Conservation (phyloP, 768 basidiomycete species). For the Leccinum rimulosum region DNA sequence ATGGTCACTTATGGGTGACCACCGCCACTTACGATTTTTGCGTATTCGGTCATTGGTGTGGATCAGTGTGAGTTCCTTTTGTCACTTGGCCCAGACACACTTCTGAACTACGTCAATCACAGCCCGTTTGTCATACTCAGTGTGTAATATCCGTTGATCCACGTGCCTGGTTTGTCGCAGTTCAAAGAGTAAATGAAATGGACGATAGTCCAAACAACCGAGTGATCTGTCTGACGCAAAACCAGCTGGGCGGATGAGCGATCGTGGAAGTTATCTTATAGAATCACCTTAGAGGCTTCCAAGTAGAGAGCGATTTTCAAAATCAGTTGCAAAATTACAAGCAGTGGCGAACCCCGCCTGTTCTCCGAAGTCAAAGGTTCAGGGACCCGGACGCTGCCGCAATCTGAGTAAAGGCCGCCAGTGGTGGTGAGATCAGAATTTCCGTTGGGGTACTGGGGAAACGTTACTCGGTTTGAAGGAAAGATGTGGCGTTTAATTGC, state of each 20-base stretch:
- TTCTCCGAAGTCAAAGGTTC: not conserved
- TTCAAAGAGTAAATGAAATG: not conserved
- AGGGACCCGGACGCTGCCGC: constrained; percentile 1
- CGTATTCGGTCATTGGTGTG: constrained; percentile 12
- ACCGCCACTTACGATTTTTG: constrained; percentile 1
- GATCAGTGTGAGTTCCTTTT: constrained; percentile 22
- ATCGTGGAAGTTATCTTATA: not conserved
- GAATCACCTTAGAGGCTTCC: not conserved
- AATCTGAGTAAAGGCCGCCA: not conserved
- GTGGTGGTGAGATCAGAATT: not conserved
- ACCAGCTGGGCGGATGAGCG: not conserved
- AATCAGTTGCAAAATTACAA: not conserved
- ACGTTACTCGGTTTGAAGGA: constrained; percentile 10
- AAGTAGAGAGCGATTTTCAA: not conserved
- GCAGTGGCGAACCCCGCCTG: not conserved
- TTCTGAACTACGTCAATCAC: constrained; percentile 16
- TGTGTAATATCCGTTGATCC: constrained; percentile 29
- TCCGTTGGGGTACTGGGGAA: constrained; percentile 1
- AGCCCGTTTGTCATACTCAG: constrained; percentile 14
- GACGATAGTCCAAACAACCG: not conserved
- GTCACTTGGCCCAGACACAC: constrained; percentile 8
- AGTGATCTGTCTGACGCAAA: not conserved
- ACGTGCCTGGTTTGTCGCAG: constrained; percentile 19
- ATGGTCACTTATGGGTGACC: constrained; percentile 25
- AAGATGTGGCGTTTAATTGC: constrained; percentile 26